Percentiles rank a stretch among this genome's conserved stretches.
Evolutionary conservation across 2,329 filamentous ascomycete genomes (phyloP).

Genomic region (Fusarium avenaceum): DNA sequence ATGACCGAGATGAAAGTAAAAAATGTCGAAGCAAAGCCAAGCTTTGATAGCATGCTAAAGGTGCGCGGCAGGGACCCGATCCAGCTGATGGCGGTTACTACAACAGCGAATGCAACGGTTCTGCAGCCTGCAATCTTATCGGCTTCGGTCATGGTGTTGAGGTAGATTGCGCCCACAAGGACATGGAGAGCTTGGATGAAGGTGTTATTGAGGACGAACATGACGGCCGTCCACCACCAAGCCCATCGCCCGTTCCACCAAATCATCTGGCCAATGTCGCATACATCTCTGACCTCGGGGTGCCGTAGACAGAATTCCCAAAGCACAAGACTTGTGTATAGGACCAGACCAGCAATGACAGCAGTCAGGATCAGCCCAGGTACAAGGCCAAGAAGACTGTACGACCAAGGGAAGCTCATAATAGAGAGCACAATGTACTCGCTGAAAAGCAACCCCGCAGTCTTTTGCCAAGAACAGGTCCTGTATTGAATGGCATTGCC

Average conservation of each 20-base stretch:
- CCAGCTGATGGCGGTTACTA: constrained; percentile 81
- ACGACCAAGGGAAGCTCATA: constrained; percentile 96
- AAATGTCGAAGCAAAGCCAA: constrained; percentile 82
- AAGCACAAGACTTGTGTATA: constrained; percentile 75
- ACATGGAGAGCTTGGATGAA: constrained; percentile 88
- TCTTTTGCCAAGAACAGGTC: constrained; percentile 96
- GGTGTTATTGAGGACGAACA: constrained; percentile 95
- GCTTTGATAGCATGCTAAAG: constrained; percentile 81
- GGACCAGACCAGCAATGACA: constrained; percentile 79
- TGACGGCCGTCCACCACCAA: constrained; percentile 77
- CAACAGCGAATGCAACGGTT: constrained; percentile 82
- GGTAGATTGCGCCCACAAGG: constrained; percentile 84
- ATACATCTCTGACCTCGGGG: constrained; percentile 90
- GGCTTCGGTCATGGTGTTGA: constrained; percentile 86
- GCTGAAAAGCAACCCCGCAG: constrained; percentile 88
- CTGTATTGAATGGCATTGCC: constrained; percentile 88
- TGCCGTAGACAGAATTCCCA: constrained; percentile 93
- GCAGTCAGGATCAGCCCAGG: constrained; percentile 85
- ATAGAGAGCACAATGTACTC: constrained; percentile 94
- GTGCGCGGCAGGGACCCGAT: constrained; percentile 86
- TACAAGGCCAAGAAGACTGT: constrained; percentile 86
- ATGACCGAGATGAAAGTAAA: constrained; percentile 93
- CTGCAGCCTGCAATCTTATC: constrained; percentile 73
- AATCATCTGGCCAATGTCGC: constrained; percentile 91
- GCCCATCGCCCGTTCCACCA: constrained; percentile 85